These are phyloP conservation scores for Coemansia sp. DNA, from an alignment of 192 early-diverging fungal species.

Conservation along the genomic window DNA sequence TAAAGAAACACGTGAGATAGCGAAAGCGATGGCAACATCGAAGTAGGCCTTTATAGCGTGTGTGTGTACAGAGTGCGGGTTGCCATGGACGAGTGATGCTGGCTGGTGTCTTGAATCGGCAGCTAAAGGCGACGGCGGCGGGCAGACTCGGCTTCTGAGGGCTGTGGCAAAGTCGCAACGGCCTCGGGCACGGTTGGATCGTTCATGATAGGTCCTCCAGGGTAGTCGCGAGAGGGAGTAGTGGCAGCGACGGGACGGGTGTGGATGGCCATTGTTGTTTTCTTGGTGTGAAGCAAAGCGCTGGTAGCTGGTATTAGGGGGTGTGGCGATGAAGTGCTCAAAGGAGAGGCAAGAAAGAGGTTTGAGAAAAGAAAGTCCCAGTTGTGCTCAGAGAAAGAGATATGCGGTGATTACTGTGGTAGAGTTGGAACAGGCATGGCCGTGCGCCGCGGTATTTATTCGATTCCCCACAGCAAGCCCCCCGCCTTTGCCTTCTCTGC, in stretches of 20 bases:
- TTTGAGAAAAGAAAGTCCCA: not conserved
- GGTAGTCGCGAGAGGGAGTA: slow-evolving; percentile 1
- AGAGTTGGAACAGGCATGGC: slow-evolving; percentile 11
- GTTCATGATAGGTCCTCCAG: not conserved
- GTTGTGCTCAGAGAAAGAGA: slow-evolving; percentile 3
- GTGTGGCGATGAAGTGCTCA: not conserved
- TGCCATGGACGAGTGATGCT: not conserved
- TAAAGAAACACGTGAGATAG: slow-evolving; percentile 11
- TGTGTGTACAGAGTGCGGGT: not conserved
- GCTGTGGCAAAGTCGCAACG: not conserved
- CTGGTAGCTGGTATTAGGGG: not conserved
- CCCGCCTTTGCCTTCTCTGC: not conserved
- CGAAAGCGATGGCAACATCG: not conserved
- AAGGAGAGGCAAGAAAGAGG: not conserved
- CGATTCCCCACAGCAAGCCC: slow-evolving; percentile 11
- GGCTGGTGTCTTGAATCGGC: not conserved
- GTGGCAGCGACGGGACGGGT: not conserved
- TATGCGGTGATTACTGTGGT: slow-evolving; percentile 15
- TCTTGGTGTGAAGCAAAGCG: not conserved
- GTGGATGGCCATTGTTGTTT: not conserved
- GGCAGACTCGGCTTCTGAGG: not conserved
- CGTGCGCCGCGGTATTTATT: slow-evolving; percentile 14
- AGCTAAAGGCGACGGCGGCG: not conserved
- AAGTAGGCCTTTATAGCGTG: slow-evolving; percentile 1
- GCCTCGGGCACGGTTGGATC: not conserved